A percentile compares a stretch with the other conserved stretches of the same genome.
phyloP scores from a whole-genome alignment of 2,329 filamentous ascomycete genomes.

The Fusarium acutatum region DNA sequence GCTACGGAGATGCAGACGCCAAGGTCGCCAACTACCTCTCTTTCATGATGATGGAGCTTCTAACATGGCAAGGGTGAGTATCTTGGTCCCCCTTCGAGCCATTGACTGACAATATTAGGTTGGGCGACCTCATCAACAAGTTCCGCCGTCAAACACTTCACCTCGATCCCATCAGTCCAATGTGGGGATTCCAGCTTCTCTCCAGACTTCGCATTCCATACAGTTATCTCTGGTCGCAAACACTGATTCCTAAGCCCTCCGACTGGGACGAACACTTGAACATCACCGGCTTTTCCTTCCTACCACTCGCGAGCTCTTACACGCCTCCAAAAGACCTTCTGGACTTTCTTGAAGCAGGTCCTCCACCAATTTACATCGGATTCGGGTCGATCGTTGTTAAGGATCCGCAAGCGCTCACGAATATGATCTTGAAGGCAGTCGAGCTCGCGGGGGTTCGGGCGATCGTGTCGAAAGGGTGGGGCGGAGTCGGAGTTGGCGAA shows the following conservation, averaged over 20 bases:
- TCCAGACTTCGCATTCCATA: conserved; percentile 69
- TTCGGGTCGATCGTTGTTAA: conserved; percentile 75
- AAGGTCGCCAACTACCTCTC: conserved; percentile 38
- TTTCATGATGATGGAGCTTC: conserved; percentile 68
- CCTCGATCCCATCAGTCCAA: conserved; percentile 70
- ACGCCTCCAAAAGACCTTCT: conserved; percentile 62
- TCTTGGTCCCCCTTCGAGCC: not conserved
- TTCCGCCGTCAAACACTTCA: conserved; percentile 70
- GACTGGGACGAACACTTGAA: conserved; percentile 69
- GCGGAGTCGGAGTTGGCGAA: conserved; percentile 61
- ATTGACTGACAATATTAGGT: conserved; percentile 18
- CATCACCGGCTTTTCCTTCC: conserved; percentile 70
- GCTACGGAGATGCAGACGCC: conserved; percentile 35
- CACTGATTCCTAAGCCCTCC: conserved; percentile 70
- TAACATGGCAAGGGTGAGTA: conserved; percentile 74
- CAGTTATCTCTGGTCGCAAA: conserved; percentile 76
- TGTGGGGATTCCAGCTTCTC: conserved; percentile 73
- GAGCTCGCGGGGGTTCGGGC: conserved; percentile 65
- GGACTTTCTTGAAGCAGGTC: conserved; percentile 63
- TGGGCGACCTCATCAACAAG: conserved; percentile 77
- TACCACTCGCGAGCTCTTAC: conserved; percentile 61
- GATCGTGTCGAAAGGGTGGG: conserved; percentile 72
- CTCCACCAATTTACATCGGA: conserved; percentile 71
- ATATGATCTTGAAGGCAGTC: conserved; percentile 67
- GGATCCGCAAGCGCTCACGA: conserved; percentile 64